Conservation (phyloP, 2,329 filamentous ascomycete species). For the Parastagonospora nodorum region DNA sequence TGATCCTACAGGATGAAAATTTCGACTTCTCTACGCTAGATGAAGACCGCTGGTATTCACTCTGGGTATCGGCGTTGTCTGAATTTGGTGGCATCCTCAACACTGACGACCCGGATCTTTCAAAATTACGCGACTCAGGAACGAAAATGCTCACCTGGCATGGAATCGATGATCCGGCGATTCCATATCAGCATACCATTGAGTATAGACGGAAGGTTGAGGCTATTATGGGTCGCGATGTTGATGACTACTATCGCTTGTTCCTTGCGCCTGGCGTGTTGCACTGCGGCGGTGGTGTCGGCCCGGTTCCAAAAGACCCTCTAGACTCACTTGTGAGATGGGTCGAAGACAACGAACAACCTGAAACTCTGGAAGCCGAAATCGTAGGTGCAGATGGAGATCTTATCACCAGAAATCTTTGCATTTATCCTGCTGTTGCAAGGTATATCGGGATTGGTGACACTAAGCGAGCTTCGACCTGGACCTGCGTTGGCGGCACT, state of each 20-base stretch:
- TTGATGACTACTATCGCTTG: conserved; percentile 36
- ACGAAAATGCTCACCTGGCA: conserved; percentile 38
- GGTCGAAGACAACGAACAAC: conserved; percentile 34
- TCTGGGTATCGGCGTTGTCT: conserved; percentile 23
- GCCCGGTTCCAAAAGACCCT: conserved; percentile 23
- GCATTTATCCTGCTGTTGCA: conserved; percentile 23
- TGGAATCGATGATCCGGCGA: conserved; percentile 30
- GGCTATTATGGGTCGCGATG: conserved; percentile 25
- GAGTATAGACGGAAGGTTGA: conserved; percentile 30
- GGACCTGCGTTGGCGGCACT: conserved; percentile 30
- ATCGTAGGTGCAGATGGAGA: conserved; percentile 19
- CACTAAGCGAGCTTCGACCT: conserved; percentile 23
- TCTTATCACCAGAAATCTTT: conserved; percentile 23
- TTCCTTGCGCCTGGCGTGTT: conserved; percentile 38
- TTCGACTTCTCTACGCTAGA: conserved; percentile 19
- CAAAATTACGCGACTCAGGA: conserved; percentile 24
- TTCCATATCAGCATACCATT: conserved; percentile 32
- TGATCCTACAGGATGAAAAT: conserved; percentile 20
- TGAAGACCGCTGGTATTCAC: conserved; percentile 12
- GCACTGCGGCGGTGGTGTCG: conserved; percentile 28
- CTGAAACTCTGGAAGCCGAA: conserved; percentile 27
- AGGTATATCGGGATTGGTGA: conserved; percentile 26
- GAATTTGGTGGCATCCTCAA: conserved; percentile 30
- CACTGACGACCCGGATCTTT: conserved; percentile 29
- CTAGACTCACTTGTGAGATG: conserved; percentile 31